These are phyloP conservation scores for Edhazardia aedis DNA, from an alignment of 371 early-diverging fungal genomes.

Conservation along the genomic window DNA sequence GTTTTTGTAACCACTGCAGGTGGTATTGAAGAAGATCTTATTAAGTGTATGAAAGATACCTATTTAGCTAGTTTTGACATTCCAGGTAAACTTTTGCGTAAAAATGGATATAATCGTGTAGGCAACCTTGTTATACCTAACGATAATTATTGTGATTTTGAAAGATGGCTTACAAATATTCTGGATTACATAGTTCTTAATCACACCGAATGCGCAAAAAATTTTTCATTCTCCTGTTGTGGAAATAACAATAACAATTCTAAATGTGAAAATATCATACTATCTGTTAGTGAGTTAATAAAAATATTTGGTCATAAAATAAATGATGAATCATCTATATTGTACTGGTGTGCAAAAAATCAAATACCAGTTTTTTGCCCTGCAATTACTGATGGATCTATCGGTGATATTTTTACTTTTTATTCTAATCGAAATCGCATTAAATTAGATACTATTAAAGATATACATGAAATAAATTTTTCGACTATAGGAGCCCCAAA, in stretches of 20 bases:
- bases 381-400: constrained; percentile 84
- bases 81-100: constrained; percentile 59
- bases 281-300: constrained; percentile 80
- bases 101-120: constrained; percentile 77
- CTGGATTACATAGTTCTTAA: constrained; percentile 57
- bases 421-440: constrained; percentile 75
- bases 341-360: constrained; percentile 79
- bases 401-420: constrained; percentile 96
- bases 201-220: no score
- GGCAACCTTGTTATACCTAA: constrained; percentile 94
- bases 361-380: constrained; percentile 91
- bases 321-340: constrained; percentile 67
- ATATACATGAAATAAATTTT: constrained; percentile 73
- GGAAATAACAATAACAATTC: not conserved
- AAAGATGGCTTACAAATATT: constrained; percentile 79
- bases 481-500: constrained; percentile 72
- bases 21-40: constrained; percentile 93
- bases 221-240: not conserved
- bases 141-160: constrained; percentile 89
- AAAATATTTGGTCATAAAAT: constrained; percentile 77
- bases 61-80: constrained; percentile 62
- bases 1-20: constrained; percentile 83
- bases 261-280: constrained; percentile 53
- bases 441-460: constrained; percentile 73
- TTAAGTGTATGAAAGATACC: constrained; percentile 77